These are phyloP conservation scores for Kappamyces sp. DNA, from an alignment of 192 early-diverging fungal species.

Conservation along the genomic window DNA sequence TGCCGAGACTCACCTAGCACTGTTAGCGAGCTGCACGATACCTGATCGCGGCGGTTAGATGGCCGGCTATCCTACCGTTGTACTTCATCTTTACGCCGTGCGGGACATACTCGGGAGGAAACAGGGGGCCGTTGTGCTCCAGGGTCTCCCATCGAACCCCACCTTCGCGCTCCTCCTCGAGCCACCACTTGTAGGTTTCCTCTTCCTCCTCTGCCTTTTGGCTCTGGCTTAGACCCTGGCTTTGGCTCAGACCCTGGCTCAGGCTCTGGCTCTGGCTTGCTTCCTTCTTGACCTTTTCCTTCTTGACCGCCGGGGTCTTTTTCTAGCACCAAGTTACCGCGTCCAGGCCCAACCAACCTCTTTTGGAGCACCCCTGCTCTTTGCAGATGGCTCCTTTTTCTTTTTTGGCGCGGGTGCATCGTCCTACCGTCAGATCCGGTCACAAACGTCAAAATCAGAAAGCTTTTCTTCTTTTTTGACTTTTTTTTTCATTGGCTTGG, in stretches of 20 bases:
- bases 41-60: neutral
- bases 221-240: conserved; percentile 2
- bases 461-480: too few species aligned
- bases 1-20: conserved; percentile 5
- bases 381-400: too few species aligned
- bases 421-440: too few species aligned
- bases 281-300: neutral
- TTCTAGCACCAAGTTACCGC: too few species aligned
- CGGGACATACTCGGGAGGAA: conserved; percentile 85
- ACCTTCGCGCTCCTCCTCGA: conserved; percentile 31
- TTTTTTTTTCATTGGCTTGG: too few species aligned
- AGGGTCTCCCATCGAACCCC: conserved; percentile 80
- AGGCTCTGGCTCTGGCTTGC: neutral
- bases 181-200: conserved; percentile 29
- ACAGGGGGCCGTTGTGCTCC: conserved; percentile 79
- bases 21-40: neutral
- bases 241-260: conserved; percentile 4
- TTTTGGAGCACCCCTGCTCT: too few species aligned
- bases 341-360: too few species aligned
- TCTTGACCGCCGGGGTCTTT: neutral
- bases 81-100: conserved; percentile 88
- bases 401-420: too few species aligned
- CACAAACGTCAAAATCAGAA: too few species aligned
- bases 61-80: conserved; percentile 43
- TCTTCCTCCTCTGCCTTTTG: conserved; percentile 22